Percentiles rank a stretch among this genome's conserved stretches.
Conservation (phyloP, 2,329 filamentous ascomycete species). For the Microsporum canis region DNA sequence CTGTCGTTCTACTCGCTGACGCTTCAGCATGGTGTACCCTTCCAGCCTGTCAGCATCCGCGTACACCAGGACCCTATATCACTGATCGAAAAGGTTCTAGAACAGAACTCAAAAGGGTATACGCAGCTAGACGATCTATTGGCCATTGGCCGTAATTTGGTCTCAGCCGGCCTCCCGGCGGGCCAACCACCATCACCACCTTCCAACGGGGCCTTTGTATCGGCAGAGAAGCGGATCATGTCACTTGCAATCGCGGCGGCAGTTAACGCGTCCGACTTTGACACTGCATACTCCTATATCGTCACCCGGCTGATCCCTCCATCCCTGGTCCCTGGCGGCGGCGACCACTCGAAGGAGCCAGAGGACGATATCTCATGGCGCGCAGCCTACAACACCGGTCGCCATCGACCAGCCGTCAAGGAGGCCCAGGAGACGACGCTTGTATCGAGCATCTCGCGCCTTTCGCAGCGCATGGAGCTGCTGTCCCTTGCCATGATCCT, state of each 20-base stretch:
- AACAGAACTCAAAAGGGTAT: slow-evolving; percentile 51
- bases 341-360: slow-evolving; percentile 19
- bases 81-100: slow-evolving; percentile 48
- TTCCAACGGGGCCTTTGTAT: slow-evolving; percentile 19
- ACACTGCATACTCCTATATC: slow-evolving; percentile 57
- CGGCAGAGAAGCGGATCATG: slow-evolving; percentile 37
- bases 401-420: slow-evolving; percentile 35
- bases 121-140: slow-evolving; percentile 54
- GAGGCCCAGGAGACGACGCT: slow-evolving; percentile 23
- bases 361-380: slow-evolving; percentile 53
- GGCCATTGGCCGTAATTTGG: slow-evolving; percentile 48
- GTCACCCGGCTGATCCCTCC: slow-evolving; percentile 44
- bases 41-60: slow-evolving; percentile 56
- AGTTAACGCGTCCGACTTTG: slow-evolving; percentile 37
- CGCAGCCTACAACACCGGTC: slow-evolving; percentile 51
- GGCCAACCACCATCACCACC: slow-evolving; percentile 13
- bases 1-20: slow-evolving; percentile 55
- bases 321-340: slow-evolving; percentile 23
- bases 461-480: slow-evolving; percentile 55
- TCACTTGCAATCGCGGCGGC: slow-evolving; percentile 37
- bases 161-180: slow-evolving; percentile 36
- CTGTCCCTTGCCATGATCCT: slow-evolving; percentile 52
- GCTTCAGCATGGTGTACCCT: slow-evolving; percentile 53
- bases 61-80: slow-evolving; percentile 49
- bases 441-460: slow-evolving; percentile 39